Base-by-base conservation (phyloP, 345 rosid genomes). In the Eutrema japonicum region DNA sequence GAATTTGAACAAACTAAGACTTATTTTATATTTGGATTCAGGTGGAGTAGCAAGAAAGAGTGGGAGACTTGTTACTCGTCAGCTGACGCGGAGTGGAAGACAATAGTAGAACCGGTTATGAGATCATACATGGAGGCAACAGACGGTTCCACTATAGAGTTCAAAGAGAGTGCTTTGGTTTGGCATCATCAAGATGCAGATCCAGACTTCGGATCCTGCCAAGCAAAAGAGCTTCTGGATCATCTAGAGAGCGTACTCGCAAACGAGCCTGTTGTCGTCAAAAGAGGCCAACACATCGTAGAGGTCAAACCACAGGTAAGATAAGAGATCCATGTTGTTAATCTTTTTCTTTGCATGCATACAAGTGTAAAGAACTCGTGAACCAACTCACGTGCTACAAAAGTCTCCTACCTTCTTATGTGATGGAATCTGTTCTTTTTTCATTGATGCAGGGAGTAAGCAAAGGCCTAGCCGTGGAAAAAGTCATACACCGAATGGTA, bases 131-230 rank as follows among this genome's bases (percentile, higher is more conserved):
- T 82, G 55, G 98, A 92, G 65, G 80, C 98, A 59, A 92, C 98
- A 0, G 94, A 92, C 82, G 97, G 97, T 68, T 89, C 97, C 70
- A 83, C 18, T 57, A 86, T 92, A 68, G 98, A 92, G 83, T 40
- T 48, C 11, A 92, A 92, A 79, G 96, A 89, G 68, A 89, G 94
- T 68, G 98, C 87, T 71, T 63, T 89, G 70, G 98, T 89, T 30
- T 92, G 98, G 98, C 98, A 92, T 73, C 91, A 89, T 81, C 92
- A 85, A 82, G 98, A 92, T 56, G 98, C 98, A 0, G 98, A 92
- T 78, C 96, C 98, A 14, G 96, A 89, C 78, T 89, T 89, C 32
- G 97, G 97, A 51, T 90, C 92, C 22, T 90, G 94, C 83, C 98
- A 92, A 71, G 94, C 98, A 41, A 92, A 90, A 48, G 96, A 92